Evolutionary conservation across 441 rosid genomes (phyloP).

Genomic region (Gossypium aridum): DNA sequence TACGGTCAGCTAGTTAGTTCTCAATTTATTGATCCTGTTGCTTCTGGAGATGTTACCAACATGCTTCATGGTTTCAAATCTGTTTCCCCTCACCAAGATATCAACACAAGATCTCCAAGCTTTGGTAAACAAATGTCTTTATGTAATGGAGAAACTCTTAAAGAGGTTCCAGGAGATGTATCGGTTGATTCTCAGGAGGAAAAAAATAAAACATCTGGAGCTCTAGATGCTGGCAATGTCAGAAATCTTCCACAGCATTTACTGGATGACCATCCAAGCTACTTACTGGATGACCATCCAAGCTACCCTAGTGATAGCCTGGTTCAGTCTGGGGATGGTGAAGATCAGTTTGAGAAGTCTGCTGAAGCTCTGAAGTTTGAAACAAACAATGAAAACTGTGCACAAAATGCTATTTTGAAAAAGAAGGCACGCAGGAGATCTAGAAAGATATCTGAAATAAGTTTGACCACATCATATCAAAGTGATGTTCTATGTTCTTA

Average conservation of each 20-base stretch:
- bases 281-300: slow-evolving; percentile 10
- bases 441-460: slow-evolving; percentile 63
- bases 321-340: slow-evolving; percentile 28
- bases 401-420: slow-evolving; percentile 20
- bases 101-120: slow-evolving; percentile 21
- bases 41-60: slow-evolving; percentile 25
- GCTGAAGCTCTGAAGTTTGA: slow-evolving; percentile 31
- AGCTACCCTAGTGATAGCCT: slow-evolving; percentile 12
- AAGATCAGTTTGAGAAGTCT: slow-evolving; percentile 31
- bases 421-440: slow-evolving; percentile 65
- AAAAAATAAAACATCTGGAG: slow-evolving; percentile 16
- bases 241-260: slow-evolving; percentile 13
- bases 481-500: slow-evolving; percentile 20
- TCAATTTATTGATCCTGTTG: slow-evolving; percentile 11
- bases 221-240: slow-evolving; percentile 14
- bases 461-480: slow-evolving; percentile 30
- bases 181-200: slow-evolving; percentile 19
- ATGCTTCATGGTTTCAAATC: slow-evolving; percentile 22
- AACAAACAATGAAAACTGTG: slow-evolving; percentile 24
- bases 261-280: slow-evolving; percentile 10
- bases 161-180: slow-evolving; percentile 19
- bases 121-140: slow-evolving; percentile 11
- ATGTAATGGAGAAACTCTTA: slow-evolving; percentile 10
- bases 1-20: slow-evolving; percentile 21
- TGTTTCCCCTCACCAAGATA: slow-evolving; percentile 34